Conservation (phyloP, 202 grass and related monocot genomes). For the Bolboschoenoplectus hybrid region DNA sequence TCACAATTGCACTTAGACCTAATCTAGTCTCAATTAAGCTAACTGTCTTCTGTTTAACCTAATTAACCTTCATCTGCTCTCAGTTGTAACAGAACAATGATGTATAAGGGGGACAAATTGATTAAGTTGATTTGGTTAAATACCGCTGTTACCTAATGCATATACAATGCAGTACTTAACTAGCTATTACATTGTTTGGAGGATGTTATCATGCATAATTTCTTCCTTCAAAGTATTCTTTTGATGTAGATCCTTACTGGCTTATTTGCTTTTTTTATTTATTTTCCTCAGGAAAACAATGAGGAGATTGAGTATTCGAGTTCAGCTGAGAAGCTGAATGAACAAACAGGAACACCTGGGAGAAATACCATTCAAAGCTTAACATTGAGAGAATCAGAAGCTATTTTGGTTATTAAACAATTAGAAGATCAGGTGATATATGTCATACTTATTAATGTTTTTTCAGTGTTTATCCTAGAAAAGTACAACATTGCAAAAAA, state of each 20-base stretch:
- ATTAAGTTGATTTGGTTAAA: neutral
- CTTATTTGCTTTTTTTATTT: conserved; percentile 9
- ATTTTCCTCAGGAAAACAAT: conserved; percentile 21
- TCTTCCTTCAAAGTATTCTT: neutral
- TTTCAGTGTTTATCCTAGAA: conserved; percentile 30
- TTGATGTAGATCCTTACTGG: neutral
- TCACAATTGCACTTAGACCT: conserved; percentile 1
- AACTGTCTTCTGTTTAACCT: neutral
- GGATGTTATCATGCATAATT: neutral
- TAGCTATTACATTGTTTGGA: neutral
- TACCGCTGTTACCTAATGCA: neutral
- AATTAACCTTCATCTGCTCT: neutral
- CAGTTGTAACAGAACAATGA: neutral
- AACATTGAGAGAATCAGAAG: conserved; percentile 79
- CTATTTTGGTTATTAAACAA: conserved; percentile 91
- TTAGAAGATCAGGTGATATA: conserved; percentile 84
- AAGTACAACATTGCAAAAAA: neutral
- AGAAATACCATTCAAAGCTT: conserved; percentile 48
- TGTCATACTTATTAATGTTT: conserved; percentile 31
- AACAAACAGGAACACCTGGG: conserved; percentile 37
- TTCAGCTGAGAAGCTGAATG: conserved; percentile 36
- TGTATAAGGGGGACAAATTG: neutral
- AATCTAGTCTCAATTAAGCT: neutral
- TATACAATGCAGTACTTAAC: neutral
- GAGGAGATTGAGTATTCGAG: conserved; percentile 42